Evolutionary conservation across 176 grass and related monocot genomes (phyloP).

Genomic region (Oryza meridionalis): DNA sequence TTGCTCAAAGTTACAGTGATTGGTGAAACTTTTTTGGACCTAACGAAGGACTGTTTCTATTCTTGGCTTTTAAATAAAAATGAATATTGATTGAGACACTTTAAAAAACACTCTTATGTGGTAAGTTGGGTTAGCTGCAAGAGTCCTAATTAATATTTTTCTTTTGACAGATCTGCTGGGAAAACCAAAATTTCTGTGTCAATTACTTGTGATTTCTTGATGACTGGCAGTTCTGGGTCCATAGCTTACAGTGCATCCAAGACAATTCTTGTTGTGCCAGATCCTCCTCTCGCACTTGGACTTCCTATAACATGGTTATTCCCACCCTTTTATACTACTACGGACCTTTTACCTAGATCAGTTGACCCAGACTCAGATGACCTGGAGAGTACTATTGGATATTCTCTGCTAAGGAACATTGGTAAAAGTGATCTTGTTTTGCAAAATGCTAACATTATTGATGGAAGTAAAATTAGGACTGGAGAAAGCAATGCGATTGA

Average conservation of each 20-base stretch:
- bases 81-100: constrained; percentile 21
- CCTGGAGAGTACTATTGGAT: constrained; percentile 47
- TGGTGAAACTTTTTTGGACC: not conserved
- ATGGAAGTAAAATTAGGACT: constrained; percentile 80
- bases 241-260: constrained; percentile 76
- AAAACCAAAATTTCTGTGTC: constrained; percentile 79
- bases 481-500: constrained; percentile 68
- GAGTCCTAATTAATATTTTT: constrained; percentile 41
- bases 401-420: constrained; percentile 68
- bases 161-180: constrained; percentile 71
- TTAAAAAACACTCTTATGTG: constrained; percentile 9
- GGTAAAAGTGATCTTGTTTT: constrained; percentile 53
- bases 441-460: constrained; percentile 57
- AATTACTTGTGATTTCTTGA: constrained; percentile 79
- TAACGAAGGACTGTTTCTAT: not conserved
- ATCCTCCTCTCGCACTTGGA: constrained; percentile 84
- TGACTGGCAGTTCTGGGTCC: constrained; percentile 58
- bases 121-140: constrained; percentile 27
- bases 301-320: constrained; percentile 85
- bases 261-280: constrained; percentile 72
- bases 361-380: constrained; percentile 45
- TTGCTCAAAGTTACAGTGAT: not conserved
- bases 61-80: constrained; percentile 14
- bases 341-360: constrained; percentile 66
- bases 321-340: constrained; percentile 82